These are phyloP conservation scores for Microsporum ferrugineum DNA, from an alignment of 2,329 filamentous ascomycete genomes.

Conservation along the genomic window DNA sequence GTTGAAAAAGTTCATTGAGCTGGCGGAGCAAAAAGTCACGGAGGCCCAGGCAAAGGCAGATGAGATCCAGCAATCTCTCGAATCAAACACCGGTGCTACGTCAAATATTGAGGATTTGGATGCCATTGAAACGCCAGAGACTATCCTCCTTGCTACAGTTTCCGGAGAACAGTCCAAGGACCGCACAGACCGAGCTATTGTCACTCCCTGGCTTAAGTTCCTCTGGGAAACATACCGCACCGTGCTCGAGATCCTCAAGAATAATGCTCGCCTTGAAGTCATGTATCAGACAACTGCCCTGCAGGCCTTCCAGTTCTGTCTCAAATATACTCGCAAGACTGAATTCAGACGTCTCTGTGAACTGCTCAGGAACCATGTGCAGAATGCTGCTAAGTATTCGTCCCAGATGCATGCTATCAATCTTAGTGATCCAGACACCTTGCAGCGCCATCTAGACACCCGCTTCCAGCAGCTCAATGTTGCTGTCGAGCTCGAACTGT, in stretches of 20 bases:
- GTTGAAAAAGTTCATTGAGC: conserved; percentile 93
- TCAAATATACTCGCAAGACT: conserved; percentile 96
- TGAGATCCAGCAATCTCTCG: conserved; percentile 78
- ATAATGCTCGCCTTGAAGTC: conserved; percentile 93
- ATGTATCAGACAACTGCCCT: conserved; percentile 98
- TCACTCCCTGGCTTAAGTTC: conserved; percentile 98
- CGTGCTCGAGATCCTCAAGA: conserved; percentile 94
- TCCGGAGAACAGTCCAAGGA: conserved; percentile 96
- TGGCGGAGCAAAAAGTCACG: conserved; percentile 91
- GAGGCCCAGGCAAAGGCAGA: conserved; percentile 93
- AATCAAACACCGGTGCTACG: conserved; percentile 54
- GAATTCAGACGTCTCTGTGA: conserved; percentile 98
- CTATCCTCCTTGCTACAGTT: conserved; percentile 91
- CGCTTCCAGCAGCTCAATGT: conserved; percentile 98
- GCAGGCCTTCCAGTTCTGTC: conserved; percentile 97
- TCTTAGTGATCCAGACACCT: conserved; percentile 89
- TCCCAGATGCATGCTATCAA: conserved; percentile 99
- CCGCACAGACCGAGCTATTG: conserved; percentile 92
- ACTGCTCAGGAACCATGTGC: conserved; percentile 93
- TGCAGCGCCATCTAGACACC: conserved; percentile 94
- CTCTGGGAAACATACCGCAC: conserved; percentile 99
- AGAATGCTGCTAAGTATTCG: conserved; percentile 98
- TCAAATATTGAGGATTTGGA: conserved; percentile 87
- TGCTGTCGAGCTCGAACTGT: conserved; percentile 91
- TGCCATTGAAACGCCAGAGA: conserved; percentile 94